Evolutionary conservation across 164 flowering plant genomes (phyloP).

Genomic region (Paratinospora sagittata): DNA sequence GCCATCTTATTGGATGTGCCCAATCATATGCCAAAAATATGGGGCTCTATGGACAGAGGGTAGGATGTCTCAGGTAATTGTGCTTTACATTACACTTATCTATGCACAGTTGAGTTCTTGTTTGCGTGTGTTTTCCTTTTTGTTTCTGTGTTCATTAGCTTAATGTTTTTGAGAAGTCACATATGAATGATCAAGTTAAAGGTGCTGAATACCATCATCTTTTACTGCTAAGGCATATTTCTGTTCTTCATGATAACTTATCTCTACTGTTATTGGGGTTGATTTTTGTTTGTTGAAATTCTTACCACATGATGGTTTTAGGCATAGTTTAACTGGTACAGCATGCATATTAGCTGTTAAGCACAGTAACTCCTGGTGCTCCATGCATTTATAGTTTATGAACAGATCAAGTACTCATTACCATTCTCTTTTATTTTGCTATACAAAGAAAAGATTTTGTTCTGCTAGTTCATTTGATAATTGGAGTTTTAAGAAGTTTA

Average conservation of each 20-base stretch:
- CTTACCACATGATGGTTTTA: background rate
- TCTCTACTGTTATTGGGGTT: background rate
- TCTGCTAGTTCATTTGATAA: no score
- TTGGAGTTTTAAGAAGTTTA: no score
- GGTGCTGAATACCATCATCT: background rate
- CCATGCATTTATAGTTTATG: no score
- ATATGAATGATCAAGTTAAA: background rate
- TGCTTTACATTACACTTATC: background rate
- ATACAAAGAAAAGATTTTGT: no score
- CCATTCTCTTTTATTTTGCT: no score
- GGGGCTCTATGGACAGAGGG: constrained; percentile 99
- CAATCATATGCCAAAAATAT: constrained; percentile 97
- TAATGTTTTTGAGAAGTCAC: background rate
- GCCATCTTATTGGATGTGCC: constrained; percentile 79
- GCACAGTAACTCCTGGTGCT: no score
- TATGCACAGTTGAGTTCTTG: background rate
- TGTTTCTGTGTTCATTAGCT: background rate
- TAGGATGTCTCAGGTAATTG: constrained; percentile 72
- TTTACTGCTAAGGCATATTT: background rate
- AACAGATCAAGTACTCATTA: no score
- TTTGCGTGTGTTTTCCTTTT: background rate
- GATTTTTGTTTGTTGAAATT: background rate
- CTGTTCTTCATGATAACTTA: background rate
- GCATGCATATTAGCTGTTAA: background rate
- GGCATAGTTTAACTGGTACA: background rate